Percentiles rank a stretch among this genome's conserved stretches.
These are phyloP conservation scores for Phytophthora tentaculata DNA, from an alignment of 352 stramenopile genomes.

Conservation along the genomic window DNA sequence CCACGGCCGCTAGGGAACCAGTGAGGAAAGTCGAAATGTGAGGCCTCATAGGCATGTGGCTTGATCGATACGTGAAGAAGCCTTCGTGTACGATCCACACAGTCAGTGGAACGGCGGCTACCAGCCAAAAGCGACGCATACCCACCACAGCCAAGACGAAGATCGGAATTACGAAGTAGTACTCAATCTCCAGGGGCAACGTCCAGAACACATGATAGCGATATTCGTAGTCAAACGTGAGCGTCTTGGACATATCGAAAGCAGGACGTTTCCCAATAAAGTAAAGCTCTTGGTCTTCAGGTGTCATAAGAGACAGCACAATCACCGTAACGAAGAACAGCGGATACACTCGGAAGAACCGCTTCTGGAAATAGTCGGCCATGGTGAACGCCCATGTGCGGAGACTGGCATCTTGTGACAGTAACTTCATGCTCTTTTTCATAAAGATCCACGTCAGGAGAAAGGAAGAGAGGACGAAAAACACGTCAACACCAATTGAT, in stretches of 20 bases:
- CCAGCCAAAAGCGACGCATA: constrained; percentile 32
- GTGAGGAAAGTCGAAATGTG: constrained; percentile 49
- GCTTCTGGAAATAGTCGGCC: constrained; percentile 54
- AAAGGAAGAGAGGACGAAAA: constrained; percentile 35
- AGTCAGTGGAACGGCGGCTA: constrained; percentile 24
- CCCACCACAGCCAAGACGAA: constrained; percentile 33
- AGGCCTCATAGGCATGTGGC: constrained; percentile 33
- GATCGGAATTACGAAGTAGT: constrained; percentile 49
- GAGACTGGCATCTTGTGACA: constrained; percentile 8
- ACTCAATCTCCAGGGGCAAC: constrained; percentile 22
- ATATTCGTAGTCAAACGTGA: constrained; percentile 40
- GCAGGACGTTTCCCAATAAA: constrained; percentile 23
- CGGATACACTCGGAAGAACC: constrained; percentile 62
- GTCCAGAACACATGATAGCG: constrained; percentile 48
- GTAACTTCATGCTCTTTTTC: constrained; percentile 27
- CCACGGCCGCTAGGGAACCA: constrained; percentile 41
- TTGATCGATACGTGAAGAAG: constrained; percentile 22
- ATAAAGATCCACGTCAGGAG: constrained; percentile 31
- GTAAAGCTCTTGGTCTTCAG: constrained; percentile 33
- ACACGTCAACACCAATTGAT: constrained; percentile 27
- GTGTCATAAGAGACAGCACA: constrained; percentile 38
- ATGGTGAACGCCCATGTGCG: constrained; percentile 26
- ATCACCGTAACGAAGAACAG: constrained; percentile 49
- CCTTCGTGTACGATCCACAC: constrained; percentile 32
- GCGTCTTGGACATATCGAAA: constrained; percentile 45